phyloP scores from a whole-genome alignment of 2,329 filamentous ascomycete species.

The Cladosporium sp. region DNA sequence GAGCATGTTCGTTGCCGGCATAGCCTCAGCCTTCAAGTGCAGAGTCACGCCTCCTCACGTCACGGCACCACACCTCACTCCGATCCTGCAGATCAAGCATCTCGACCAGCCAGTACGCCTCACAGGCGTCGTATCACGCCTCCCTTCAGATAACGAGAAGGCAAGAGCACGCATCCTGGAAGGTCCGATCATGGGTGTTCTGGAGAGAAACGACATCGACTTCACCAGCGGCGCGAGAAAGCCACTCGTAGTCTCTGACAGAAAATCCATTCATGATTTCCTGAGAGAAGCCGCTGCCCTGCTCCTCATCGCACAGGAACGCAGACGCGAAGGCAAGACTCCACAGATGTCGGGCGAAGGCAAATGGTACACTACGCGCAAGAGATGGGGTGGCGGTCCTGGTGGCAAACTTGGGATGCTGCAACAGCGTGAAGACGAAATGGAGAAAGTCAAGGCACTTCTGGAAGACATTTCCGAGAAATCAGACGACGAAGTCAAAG shows the following conservation, averaged over 20 bases:
- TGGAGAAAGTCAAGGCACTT: slow-evolving; percentile 20
- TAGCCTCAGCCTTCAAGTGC: slow-evolving; percentile 54
- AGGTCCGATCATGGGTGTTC: slow-evolving; percentile 53
- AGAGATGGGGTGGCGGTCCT: slow-evolving; percentile 54
- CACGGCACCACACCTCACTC: slow-evolving; percentile 40
- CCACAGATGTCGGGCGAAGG: slow-evolving; percentile 50
- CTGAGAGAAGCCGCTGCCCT: slow-evolving; percentile 55
- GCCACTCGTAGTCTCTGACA: slow-evolving; percentile 11
- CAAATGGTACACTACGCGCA: slow-evolving; percentile 56
- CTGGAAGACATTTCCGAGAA: slow-evolving; percentile 19
- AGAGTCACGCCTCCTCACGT: slow-evolving; percentile 32
- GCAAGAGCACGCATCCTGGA: slow-evolving; percentile 53
- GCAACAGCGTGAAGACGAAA: slow-evolving; percentile 34
- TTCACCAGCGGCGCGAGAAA: slow-evolving; percentile 38
- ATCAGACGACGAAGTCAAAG: not conserved
- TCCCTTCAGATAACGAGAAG: slow-evolving; percentile 48
- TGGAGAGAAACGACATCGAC: slow-evolving; percentile 50
- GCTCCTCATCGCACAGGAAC: slow-evolving; percentile 56
- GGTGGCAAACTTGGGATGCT: slow-evolving; percentile 38
- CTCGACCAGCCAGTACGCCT: slow-evolving; percentile 55
- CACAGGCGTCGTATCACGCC: slow-evolving; percentile 49
- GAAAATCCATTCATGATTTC: slow-evolving; percentile 43
- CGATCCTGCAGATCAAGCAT: slow-evolving; percentile 35
- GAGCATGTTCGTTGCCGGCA: slow-evolving; percentile 53
- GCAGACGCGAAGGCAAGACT: slow-evolving; percentile 49